Base-by-base conservation (phyloP, 345 rosid species). In the Boechera divaricarpa region DNA sequence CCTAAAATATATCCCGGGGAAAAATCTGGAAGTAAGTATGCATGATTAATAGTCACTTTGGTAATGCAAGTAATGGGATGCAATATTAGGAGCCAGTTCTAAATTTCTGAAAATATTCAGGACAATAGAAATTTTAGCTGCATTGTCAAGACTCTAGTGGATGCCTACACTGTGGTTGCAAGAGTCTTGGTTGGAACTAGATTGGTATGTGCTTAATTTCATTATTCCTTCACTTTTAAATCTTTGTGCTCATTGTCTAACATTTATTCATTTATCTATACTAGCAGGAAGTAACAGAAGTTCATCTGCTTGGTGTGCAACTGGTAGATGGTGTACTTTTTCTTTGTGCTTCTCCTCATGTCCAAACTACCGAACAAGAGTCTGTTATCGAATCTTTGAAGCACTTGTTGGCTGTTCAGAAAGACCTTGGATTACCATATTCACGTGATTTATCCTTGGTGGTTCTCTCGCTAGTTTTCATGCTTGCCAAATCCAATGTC, bases 401-500 rank as follows among this genome's bases (percentile, higher is more conserved):
- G 79, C 89, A 82, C 67, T 80, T 91, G 73, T 77, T 91, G 80
- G 78, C 80, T 70, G 82, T 82, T 69, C 96, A 90, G 74, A 85
- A 80, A 79, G 94, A 89, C 81, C 87, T 90, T 56, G 82, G 81
- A 56, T 79, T 94, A 80, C 76, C 66, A 41, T 90, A 84, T 81
- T 64, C 71, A 48, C 84, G 57, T 49, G 90, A 87, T 75, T 65
- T 89, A 41, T 86, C 88, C 21, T 74, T 91, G 64, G 81, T 78
- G 65, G 62, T 83, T 42, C 82, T 86, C 57, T 91, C 92, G 57
- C 79, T 91, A 63, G 77, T 86, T 81, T 42, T 69, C 75, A 72
- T 85, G 74, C 91, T 94, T 68, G 65, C 82, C 63, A 84, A 86
- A 47, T 87, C 92, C 18, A 94, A 76, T 68, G 87, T 91, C 36